These are phyloP conservation scores for Candida freyschussii DNA, from an alignment of 1,139 yeast genomes.

Conservation along the genomic window DNA sequence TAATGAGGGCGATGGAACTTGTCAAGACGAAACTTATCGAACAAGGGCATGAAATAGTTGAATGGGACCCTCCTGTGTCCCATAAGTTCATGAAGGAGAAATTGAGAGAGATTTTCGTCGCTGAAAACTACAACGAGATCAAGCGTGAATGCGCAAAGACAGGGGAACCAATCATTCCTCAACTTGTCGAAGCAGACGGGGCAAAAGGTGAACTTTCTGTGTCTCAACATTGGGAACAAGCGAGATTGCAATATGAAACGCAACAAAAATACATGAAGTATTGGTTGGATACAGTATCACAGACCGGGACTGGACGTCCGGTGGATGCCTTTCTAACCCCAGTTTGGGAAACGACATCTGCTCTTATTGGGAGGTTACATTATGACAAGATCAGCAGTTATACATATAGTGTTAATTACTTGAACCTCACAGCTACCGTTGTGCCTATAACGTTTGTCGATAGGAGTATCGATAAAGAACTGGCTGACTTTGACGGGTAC, in stretches of 20 bases:
- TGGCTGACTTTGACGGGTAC: conserved; percentile 28
- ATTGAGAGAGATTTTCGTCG: conserved; percentile 13
- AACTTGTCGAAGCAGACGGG: conserved; percentile 31
- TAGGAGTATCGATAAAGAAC: conserved; percentile 22
- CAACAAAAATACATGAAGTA: conserved; percentile 29
- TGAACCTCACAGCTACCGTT: conserved; percentile 53
- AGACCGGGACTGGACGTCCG: conserved; percentile 6
- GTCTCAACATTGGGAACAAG: conserved; percentile 34
- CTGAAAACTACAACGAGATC: conserved; percentile 21
- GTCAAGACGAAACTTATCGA: conserved; percentile 42
- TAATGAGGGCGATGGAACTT: conserved; percentile 45
- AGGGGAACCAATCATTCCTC: conserved; percentile 37
- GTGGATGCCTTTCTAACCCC: conserved; percentile 45
- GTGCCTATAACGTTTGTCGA: conserved; percentile 46
- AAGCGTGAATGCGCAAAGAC: conserved; percentile 13
- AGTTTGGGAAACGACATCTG: conserved; percentile 38
- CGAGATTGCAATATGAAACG: conserved; percentile 28
- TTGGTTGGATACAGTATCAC: conserved; percentile 13
- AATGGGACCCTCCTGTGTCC: conserved; percentile 20
- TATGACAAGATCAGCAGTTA: conserved; percentile 26
- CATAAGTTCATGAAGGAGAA: conserved; percentile 29
- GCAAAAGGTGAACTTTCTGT: conserved; percentile 30
- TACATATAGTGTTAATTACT: conserved; percentile 53
- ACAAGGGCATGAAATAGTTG: conserved; percentile 57
- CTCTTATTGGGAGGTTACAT: conserved; percentile 3